These are phyloP conservation scores for Oxyria digyna DNA, from an alignment of 148 eudicot species.

Conservation along the genomic window DNA sequence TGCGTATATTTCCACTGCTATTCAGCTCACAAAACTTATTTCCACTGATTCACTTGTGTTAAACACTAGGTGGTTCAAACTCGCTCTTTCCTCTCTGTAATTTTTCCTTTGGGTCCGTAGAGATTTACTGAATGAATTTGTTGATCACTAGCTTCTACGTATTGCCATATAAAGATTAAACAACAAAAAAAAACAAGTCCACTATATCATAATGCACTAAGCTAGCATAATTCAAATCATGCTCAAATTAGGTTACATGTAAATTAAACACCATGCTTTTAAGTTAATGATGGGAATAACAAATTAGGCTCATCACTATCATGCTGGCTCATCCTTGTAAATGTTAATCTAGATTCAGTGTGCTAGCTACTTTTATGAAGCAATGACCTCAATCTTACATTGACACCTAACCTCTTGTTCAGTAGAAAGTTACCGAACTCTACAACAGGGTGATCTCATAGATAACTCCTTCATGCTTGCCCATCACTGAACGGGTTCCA, in stretches of 20 bases:
- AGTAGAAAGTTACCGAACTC: conserved; percentile 1
- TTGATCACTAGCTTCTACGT: no score
- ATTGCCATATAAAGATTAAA: no score
- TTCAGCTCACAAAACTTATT: no score
- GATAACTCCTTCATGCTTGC: conserved; percentile 52
- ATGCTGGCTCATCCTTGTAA: neutral
- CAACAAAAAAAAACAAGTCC: no score
- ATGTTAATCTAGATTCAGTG: neutral
- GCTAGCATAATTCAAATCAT: neutral
- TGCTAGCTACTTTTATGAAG: neutral
- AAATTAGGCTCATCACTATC: neutral
- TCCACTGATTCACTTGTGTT: no score
- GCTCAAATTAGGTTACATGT: neutral
- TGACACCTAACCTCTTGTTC: neutral
- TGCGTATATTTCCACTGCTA: no score
- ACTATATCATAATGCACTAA: neutral
- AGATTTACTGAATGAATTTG: no score
- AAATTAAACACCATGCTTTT: neutral
- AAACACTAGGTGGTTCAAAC: no score
- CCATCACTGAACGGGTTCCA: conserved; percentile 45
- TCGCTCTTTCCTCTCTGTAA: no score
- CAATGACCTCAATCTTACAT: neutral
- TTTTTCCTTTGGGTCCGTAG: no score
- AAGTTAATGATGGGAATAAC: neutral
- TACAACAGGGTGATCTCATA: conserved; percentile 47